Conservation (phyloP, 2,329 filamentous ascomycete species). For the Anthostomella pinea region DNA sequence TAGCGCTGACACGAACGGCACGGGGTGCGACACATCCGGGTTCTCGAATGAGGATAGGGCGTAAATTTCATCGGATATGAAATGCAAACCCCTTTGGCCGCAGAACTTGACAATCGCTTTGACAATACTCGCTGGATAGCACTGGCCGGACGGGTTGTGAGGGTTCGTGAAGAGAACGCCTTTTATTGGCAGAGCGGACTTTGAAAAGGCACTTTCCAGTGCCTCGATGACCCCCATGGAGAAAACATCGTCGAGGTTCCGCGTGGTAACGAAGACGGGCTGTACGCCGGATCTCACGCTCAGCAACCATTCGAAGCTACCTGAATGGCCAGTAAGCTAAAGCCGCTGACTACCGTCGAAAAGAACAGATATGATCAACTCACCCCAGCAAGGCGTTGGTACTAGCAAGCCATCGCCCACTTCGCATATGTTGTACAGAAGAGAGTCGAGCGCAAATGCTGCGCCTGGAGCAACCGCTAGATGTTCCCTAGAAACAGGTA, state of each 20-base stretch:
- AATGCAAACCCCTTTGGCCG: conserved; percentile 20
- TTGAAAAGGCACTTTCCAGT: conserved; percentile 1
- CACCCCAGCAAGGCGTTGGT: conserved; percentile 31
- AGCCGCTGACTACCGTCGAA: not conserved
- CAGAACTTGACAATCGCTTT: conserved; percentile 22
- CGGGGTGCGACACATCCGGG: not conserved
- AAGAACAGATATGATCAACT: no score
- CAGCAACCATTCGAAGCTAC: conserved; percentile 11
- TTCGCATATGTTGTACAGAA: conserved; percentile 34
- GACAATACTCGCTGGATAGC: conserved; percentile 22
- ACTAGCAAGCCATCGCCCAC: conserved; percentile 32
- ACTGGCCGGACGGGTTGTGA: conserved; percentile 26
- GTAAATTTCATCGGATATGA: conserved; percentile 29
- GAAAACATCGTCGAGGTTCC: conserved; percentile 5
- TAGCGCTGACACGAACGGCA: conserved; percentile 4
- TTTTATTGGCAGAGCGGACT: conserved; percentile 9
- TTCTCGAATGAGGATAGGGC: conserved; percentile 14
- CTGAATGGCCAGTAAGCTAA: conserved; percentile 1
- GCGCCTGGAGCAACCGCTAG: conserved; percentile 10
- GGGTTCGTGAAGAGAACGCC: conserved; percentile 27
- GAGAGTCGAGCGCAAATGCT: conserved; percentile 15
- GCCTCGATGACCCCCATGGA: not conserved
- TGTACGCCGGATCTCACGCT: conserved; percentile 6
- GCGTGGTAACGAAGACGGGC: not conserved
- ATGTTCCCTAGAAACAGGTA: conserved; percentile 3